These are phyloP conservation scores for Sedum album DNA, from an alignment of 164 flowering plant species.

Conservation along the genomic window DNA sequence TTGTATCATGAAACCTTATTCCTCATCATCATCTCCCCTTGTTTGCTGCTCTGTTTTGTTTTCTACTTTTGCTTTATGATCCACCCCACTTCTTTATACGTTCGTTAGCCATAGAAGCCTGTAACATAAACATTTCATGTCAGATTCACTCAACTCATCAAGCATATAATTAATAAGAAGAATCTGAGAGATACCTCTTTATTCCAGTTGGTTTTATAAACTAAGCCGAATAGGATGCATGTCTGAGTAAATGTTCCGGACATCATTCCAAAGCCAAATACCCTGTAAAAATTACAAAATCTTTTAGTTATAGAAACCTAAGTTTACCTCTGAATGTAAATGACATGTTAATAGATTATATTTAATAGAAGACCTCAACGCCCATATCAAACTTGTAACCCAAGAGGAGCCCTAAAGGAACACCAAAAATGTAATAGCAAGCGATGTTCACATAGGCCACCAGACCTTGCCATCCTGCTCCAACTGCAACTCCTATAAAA, in stretches of 20 bases:
- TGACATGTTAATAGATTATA: neutral
- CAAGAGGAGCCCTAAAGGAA: conserved; percentile 55
- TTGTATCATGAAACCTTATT: too few species aligned
- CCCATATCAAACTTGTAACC: conserved; percentile 28
- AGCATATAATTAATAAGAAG: too few species aligned
- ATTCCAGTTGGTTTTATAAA: conserved; percentile 58
- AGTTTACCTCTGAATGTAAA: neutral
- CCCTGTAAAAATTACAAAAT: conserved; percentile 31
- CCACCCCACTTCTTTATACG: conserved; percentile 25
- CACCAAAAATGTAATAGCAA: conserved; percentile 56
- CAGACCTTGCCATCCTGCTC: conserved; percentile 76
- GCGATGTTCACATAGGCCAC: conserved; percentile 64
- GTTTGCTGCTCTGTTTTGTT: neutral
- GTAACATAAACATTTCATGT: neutral
- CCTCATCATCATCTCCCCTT: too few species aligned
- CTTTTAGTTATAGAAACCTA: neutral
- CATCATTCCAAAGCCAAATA: conserved; percentile 68
- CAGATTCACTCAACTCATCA: too few species aligned
- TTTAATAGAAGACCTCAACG: conserved; percentile 16
- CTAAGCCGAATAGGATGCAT: conserved; percentile 27
- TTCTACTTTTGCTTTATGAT: neutral
- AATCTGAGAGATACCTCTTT: conserved; percentile 35
- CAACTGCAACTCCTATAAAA: conserved; percentile 58
- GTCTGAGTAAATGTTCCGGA: conserved; percentile 47
- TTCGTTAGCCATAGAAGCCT: conserved; percentile 7